These are phyloP conservation scores for Elsinoe ampelina DNA, from an alignment of 2,329 filamentous ascomycete genomes.

Conservation along the genomic window DNA sequence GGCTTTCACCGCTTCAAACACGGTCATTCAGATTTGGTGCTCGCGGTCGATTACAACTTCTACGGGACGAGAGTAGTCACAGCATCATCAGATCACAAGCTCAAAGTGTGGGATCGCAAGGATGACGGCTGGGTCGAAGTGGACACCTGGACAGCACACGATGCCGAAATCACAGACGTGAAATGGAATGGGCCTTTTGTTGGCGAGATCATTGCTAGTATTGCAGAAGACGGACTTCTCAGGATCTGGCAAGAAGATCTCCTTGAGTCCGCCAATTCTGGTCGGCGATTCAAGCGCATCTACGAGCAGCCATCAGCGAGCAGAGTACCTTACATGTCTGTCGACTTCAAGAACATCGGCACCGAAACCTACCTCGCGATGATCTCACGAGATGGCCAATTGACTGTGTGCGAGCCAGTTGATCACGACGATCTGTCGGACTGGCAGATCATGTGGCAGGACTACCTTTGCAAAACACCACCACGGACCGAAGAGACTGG, in stretches of 20 bases:
- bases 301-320: constrained; percentile 56
- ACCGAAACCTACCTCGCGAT: constrained; percentile 78
- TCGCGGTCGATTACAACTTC: constrained; percentile 80
- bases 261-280: constrained; percentile 61
- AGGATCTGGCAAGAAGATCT: constrained; percentile 90
- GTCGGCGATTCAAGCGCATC: constrained; percentile 70
- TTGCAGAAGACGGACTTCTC: constrained; percentile 82
- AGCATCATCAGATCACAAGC: constrained; percentile 82
- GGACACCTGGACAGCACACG: constrained; percentile 84
- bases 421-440: constrained; percentile 71
- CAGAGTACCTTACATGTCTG: constrained; percentile 61
- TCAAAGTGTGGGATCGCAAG: constrained; percentile 83
- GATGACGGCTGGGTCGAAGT: constrained; percentile 69
- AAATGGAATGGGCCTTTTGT: constrained; percentile 90
- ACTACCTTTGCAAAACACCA: constrained; percentile 61
- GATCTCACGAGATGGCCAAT: constrained; percentile 69
- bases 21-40: constrained; percentile 70
- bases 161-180: constrained; percentile 82
- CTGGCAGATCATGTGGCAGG: constrained; percentile 66
- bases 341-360: constrained; percentile 79
- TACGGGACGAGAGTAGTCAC: constrained; percentile 89
- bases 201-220: constrained; percentile 78
- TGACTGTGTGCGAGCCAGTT: constrained; percentile 76
- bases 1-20: constrained; percentile 54
- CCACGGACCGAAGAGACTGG: constrained; percentile 74